Evolutionary conservation across 805 yeast species (phyloP), one percentile per base, ranked within the genome.

Genomic region (Clavispora phyllophila): DNA sequence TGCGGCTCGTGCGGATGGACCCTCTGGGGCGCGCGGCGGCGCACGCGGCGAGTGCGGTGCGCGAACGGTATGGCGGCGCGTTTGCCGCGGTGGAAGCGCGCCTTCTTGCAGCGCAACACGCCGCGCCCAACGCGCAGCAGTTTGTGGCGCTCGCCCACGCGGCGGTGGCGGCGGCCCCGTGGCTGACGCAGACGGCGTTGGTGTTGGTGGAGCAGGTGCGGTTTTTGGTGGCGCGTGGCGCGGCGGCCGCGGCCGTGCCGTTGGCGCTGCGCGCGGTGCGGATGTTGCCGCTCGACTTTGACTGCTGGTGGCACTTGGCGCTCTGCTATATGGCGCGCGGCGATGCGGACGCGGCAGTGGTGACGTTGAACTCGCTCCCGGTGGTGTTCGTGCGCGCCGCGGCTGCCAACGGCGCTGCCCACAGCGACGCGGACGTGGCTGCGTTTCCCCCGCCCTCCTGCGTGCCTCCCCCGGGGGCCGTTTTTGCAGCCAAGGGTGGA

Each of bases 241-340:
- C 78, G n/a, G 66, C 72, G 14, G 75, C 71, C 31, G 57, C 76
- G 34, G 95, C 96, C 0, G 58, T 78, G 14, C 61, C 69, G 18
- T 63, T 82, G 9, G 84, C 95, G 0, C 63, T 71, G 15, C 69
- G 76, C 20, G 77, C 89, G 4, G 80, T 84, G 15, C 69, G 75
- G 39, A 70, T 84, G 2, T 68, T 85, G n/a, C 96, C 96, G 0
- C 70, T 87, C 2, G 91, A 84, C 57, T 87, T 82, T 57, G 76
- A 73, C 40, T 67, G 84, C 23, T 87, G 96, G 96, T 76, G 75
- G 45, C 66, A 69, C 28, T 65, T 87, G 35, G 76, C 84, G 5
- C 68, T 79, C 46, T 75, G 79, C 27, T 81, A 87, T 53, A 72
- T 84, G 15, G 61, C 81, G 28, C 63, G 56, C 36, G 75, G 72